Conservation (phyloP, 106 monocot genomes). For the Hemerocallis citrina region DNA sequence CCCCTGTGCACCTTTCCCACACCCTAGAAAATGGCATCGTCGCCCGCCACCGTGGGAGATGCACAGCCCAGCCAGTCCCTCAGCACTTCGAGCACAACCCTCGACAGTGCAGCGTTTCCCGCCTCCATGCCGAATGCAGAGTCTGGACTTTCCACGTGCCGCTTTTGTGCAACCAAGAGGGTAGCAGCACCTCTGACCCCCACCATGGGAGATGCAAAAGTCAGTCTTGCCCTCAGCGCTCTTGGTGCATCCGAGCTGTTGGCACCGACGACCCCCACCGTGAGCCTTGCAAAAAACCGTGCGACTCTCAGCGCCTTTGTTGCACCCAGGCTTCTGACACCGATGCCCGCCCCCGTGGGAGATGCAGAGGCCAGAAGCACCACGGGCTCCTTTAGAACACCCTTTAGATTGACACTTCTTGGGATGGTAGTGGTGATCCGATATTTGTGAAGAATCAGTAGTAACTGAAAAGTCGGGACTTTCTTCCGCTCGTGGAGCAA, state of each 20-base stretch:
- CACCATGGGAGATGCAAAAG: slow-evolving; percentile 95
- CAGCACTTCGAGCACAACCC: slow-evolving; percentile 73
- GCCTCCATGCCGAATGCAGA: slow-evolving; percentile 88
- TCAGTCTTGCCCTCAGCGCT: slow-evolving; percentile 90
- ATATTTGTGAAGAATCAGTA: slow-evolving; percentile 33
- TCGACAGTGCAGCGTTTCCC: slow-evolving; percentile 75
- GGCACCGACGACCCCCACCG: slow-evolving; percentile 81
- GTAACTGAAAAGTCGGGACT: slow-evolving; percentile 54
- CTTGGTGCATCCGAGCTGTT: slow-evolving; percentile 86
- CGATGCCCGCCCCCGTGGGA: slow-evolving; percentile 91
- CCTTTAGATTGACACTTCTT: slow-evolving; percentile 75
- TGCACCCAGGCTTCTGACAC: slow-evolving; percentile 89
- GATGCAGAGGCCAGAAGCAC: slow-evolving; percentile 94
- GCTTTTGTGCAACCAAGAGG: slow-evolving; percentile 56
- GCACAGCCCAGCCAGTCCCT: slow-evolving; percentile 83
- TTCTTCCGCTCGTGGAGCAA: slow-evolving; percentile 49
- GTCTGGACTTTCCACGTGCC: slow-evolving; percentile 78
- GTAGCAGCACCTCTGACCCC: slow-evolving; percentile 66
- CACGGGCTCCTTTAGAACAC: slow-evolving; percentile 83
- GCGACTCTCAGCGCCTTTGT: slow-evolving; percentile 89
- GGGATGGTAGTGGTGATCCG: slow-evolving; percentile 42
- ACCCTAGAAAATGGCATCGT: slow-evolving; percentile 54
- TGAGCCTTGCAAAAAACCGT: slow-evolving; percentile 92
- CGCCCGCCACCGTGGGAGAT: slow-evolving; percentile 95
- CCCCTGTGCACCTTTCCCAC: slow-evolving; percentile 85